Conservation (phyloP, 495 filamentous ascomycete genomes). For the Pseudotulostoma volvatum region DNA sequence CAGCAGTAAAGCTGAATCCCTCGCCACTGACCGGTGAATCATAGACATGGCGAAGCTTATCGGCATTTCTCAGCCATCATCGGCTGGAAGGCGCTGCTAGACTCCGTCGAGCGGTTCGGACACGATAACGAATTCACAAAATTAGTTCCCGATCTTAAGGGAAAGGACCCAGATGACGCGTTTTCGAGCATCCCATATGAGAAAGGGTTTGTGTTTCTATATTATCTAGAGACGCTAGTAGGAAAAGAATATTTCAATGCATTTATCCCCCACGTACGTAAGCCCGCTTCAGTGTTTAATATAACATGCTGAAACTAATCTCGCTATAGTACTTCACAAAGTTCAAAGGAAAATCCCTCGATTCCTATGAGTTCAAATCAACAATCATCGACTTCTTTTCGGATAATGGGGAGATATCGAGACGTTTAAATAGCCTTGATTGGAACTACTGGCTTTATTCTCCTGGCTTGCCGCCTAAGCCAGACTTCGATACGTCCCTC, state of each 20-base stretch:
- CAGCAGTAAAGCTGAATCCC: neutral
- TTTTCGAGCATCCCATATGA: constrained; percentile 71
- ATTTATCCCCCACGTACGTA: constrained; percentile 68
- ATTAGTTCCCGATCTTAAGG: constrained; percentile 69
- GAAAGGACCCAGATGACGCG: constrained; percentile 85
- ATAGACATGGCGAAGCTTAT: constrained; percentile 56
- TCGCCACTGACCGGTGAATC: neutral
- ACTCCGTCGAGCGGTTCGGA: constrained; percentile 62
- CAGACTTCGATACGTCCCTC: constrained; percentile 73
- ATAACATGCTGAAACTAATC: constrained; percentile 6
- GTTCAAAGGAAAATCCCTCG: constrained; percentile 65
- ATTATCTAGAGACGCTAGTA: constrained; percentile 66
- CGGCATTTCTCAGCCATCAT: constrained; percentile 91
- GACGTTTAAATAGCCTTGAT: constrained; percentile 52
- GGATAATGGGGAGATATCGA: constrained; percentile 45
- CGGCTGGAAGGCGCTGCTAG: constrained; percentile 41
- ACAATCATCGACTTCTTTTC: constrained; percentile 74
- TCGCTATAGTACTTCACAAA: constrained; percentile 55
- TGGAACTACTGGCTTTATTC: constrained; percentile 81
- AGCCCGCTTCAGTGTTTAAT: neutral
- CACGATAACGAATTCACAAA: constrained; percentile 83
- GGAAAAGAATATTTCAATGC: constrained; percentile 77
- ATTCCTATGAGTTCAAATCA: constrained; percentile 83
- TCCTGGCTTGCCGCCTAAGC: constrained; percentile 77
- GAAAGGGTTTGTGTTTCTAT: constrained; percentile 67